Evolutionary conservation across 2,329 filamentous ascomycete genomes (phyloP).

Genomic region (Neofusicoccum umdonicola): DNA sequence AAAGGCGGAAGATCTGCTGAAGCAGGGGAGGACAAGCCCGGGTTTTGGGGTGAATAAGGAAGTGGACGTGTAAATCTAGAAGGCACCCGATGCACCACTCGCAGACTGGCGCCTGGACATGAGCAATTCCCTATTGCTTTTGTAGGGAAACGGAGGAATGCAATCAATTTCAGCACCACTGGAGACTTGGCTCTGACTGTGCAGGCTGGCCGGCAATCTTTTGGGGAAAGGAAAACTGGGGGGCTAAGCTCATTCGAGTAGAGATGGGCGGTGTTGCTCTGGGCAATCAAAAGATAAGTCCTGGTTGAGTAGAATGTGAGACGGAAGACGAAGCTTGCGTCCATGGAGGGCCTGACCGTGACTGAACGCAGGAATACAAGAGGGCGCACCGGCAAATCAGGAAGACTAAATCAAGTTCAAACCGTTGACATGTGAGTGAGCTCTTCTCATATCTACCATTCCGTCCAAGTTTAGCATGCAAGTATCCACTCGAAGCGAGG

Average conservation of each 20-base stretch:
- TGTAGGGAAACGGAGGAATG: slow-evolving; percentile 2
- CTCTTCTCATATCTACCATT: background rate
- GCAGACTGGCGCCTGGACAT: background rate
- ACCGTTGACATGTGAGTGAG: background rate
- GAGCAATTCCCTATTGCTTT: background rate
- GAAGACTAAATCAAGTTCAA: background rate
- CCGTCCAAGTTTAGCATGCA: background rate
- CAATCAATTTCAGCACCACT: background rate
- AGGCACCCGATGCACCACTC: background rate
- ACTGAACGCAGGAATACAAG: background rate
- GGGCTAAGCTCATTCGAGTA: background rate
- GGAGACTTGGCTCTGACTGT: background rate
- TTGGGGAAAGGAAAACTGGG: background rate
- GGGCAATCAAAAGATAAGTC: background rate
- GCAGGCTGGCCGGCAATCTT: background rate
- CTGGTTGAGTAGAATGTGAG: background rate
- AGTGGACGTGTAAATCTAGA: slow-evolving; percentile 1
- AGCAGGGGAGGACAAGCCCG: background rate
- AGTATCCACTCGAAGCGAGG: background rate
- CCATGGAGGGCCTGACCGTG: background rate
- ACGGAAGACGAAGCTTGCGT: background rate
- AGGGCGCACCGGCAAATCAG: no score
- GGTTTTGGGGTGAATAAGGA: background rate
- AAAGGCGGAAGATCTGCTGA: background rate
- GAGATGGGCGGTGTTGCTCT: background rate